Base-by-base conservation (phyloP, 2,329 filamentous ascomycete species). In the Lasiodiplodia hormozganensis region DNA sequence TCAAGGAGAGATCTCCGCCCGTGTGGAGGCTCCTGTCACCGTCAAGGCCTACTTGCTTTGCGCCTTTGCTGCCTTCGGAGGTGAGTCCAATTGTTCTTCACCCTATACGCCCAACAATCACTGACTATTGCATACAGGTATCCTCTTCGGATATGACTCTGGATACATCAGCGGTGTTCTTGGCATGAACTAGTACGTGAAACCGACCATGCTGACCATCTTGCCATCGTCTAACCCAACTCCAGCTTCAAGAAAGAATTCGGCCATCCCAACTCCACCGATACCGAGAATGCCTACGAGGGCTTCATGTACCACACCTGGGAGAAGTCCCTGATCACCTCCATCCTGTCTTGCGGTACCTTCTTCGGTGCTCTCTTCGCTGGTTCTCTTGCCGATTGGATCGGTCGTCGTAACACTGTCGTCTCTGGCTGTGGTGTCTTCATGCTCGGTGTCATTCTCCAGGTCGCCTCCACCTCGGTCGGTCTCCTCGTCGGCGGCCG, bases 121-220 rank as follows among this genome's bases (percentile, higher is more conserved):
- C 57, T 62, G n/a, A 62, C 47, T 12, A 8, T 21, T 3, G 28
- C 4, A 23, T 34, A 23, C 18, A 64, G 60, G 83, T 72, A 91
- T 92, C 81, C 90, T 93, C 83, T 92, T 93, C 80, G 91, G 91
- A 62, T 94, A 92, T 80, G 91, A 93, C 75, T 92, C 90, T 52
- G 91, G 91, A 73, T 92, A 91, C 81, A 92, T 92, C 83, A 89
- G 88, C 77, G 88, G 88, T 76, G 87, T 90, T 69, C 81, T 86
- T 51, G 86, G 71, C 16, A 80, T 80, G 78, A 72, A 76, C 68
- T 77, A 71, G 77, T 78, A 21, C 18, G 43, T 64, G 31, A 2
- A 10, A 2, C 25, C 4, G 2, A 28, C 18, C 40, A n/a, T 10
- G 43, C 25, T 81, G 28, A 36, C 12, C 10, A n/a, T 21, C 10